Base-by-base conservation (phyloP, 371 early-diverging fungal species). In the Syncephalastrum sp. region DNA sequence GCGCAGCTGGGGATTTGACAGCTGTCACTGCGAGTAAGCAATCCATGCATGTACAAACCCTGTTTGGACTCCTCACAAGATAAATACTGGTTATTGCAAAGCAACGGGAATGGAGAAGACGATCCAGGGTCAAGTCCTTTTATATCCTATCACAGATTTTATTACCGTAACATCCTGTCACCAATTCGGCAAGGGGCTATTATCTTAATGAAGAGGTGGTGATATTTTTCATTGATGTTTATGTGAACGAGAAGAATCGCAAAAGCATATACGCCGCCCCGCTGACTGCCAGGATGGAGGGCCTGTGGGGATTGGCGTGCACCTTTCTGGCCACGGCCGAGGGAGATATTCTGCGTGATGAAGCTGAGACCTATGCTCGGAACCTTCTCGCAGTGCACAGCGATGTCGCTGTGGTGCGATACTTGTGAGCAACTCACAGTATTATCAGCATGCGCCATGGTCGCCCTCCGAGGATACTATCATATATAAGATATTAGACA, bases 321-420 rank as follows among this genome's bases (percentile, higher is more conserved):
- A 62, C 70, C 14, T 41, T 76, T 19, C 38, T 76, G 0, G 54
- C 71, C 4, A 67, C 64, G 5, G 71, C 69, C 17, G 71, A 73
- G 42, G 55, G 16, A 4, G 77, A 76, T 60, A 59, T 64, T 0
- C 47, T 73, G 33, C 61, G 74, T 45, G 61, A 61, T 43, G 77
- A 76, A 27, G 69, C 65, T 19, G 77, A 76, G 42, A 50, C 44
- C 0, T 76, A 67, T 53, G 71, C 56, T 3, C 52, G 46, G 1
- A 60, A 57, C 10, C 33, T 76, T 4, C 33, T 25, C 5, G 8
- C 54, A 24, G 77, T 74, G 3, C 69, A 65, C 16, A 69, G 69
- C 2, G 54, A 64, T 14, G 54, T 61, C 8, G 41, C 65, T 0
- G 57, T 53, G 1, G 51, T 53, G 1, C 63, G 69, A 3, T 66